Percentiles rank a stretch among this genome's conserved stretches.
phyloP scores from a whole-genome alignment of 139 green algal genomes.

The Chlamydomonas sp. region DNA sequence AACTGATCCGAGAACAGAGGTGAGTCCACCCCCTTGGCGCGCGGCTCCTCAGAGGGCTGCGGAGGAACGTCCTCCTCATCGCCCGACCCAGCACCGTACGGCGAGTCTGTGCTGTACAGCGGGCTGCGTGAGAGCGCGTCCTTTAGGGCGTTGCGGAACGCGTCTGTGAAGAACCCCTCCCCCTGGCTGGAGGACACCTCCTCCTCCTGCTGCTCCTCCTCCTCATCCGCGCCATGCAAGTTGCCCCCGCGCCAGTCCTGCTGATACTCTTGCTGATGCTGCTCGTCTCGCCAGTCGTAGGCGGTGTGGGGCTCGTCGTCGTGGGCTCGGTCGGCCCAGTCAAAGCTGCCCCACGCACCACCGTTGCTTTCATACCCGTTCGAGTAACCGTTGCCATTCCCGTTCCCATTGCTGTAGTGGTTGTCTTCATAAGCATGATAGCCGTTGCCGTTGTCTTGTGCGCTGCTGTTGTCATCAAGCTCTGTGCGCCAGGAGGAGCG shows the following conservation, averaged over 20 bases:
- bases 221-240: background rate
- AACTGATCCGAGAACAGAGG: conserved; percentile 21
- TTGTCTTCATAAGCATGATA: background rate
- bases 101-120: background rate
- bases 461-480: background rate
- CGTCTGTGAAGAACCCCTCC: conserved; percentile 6
- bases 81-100: background rate
- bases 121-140: conserved; percentile 16
- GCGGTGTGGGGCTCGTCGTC: background rate
- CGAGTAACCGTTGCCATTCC: background rate
- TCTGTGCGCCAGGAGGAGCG: conserved; percentile 6
- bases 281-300: background rate
- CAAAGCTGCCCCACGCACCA: background rate
- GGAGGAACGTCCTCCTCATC: background rate
- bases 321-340: background rate
- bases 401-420: background rate
- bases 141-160: conserved; percentile 14
- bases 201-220: conserved; percentile 1
- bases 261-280: background rate
- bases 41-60: background rate
- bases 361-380: background rate
- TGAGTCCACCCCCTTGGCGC: background rate
- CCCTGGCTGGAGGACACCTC: background rate
- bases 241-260: background rate
- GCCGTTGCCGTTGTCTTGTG: background rate